These are phyloP conservation scores for Discostella pseudostelligera DNA, from an alignment of 108 stramenopile species.

Conservation along the genomic window DNA sequence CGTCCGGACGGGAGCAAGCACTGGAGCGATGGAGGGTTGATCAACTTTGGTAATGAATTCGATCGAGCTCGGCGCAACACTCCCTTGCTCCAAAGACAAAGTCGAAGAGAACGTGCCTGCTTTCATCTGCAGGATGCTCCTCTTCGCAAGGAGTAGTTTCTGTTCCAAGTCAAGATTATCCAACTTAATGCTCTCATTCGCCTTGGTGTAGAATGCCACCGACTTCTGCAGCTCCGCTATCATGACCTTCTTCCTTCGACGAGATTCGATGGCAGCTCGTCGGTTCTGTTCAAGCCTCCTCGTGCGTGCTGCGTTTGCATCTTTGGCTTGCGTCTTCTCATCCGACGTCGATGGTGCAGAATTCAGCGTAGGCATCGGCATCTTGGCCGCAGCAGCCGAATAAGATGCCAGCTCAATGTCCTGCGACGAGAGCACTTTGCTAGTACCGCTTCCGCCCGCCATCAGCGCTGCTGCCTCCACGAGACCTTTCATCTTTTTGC, in stretches of 20 bases:
- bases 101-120: neutral
- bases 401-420: neutral
- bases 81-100: neutral
- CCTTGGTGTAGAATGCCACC: constrained; percentile 34
- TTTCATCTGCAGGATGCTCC: constrained; percentile 7
- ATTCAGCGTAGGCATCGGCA: neutral
- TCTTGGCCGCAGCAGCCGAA: neutral
- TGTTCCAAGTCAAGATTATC: constrained; percentile 29
- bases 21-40: neutral
- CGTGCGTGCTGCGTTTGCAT: constrained; percentile 12
- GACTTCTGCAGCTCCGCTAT: constrained; percentile 28
- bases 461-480: constrained; percentile 16
- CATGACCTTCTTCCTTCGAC: constrained; percentile 44
- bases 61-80: neutral
- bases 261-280: constrained; percentile 33
- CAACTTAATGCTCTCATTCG: constrained; percentile 27
- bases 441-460: neutral
- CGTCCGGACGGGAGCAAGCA: neutral
- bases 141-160: constrained; percentile 30
- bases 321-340: neutral
- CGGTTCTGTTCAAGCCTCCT: constrained; percentile 42
- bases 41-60: neutral
- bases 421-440: neutral
- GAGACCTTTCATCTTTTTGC: constrained; percentile 12
- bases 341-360: neutral